Evolutionary conservation across 495 filamentous ascomycete genomes (phyloP).

Genomic region (Hyphodiscus hymeniophilus): DNA sequence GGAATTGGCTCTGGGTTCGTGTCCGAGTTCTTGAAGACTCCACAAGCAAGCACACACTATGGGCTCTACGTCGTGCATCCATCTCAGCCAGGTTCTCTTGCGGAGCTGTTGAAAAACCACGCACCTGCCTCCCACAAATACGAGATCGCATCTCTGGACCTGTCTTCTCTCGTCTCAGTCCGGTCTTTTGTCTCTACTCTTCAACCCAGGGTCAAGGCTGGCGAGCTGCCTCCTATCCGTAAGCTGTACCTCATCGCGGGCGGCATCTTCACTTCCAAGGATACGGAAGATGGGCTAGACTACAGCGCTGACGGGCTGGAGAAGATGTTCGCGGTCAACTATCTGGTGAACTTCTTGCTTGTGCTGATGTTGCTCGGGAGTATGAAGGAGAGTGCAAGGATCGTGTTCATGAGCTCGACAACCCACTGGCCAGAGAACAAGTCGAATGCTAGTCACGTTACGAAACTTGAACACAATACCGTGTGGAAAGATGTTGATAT

Average conservation of each 20-base stretch:
- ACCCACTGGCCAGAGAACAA: constrained; percentile 29
- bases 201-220: constrained; percentile 28
- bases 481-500: constrained; percentile 19
- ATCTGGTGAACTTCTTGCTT: constrained; percentile 36
- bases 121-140: constrained; percentile 28
- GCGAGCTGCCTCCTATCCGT: constrained; percentile 33
- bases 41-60: constrained; percentile 29
- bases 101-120: constrained; percentile 23
- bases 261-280: constrained; percentile 24
- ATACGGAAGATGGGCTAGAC: constrained; percentile 8
- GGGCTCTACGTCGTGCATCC: constrained; percentile 34
- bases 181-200: constrained; percentile 29
- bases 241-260: constrained; percentile 37
- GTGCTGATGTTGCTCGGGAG: constrained; percentile 34
- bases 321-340: constrained; percentile 36
- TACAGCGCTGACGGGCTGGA: constrained; percentile 33
- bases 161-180: constrained; percentile 32
- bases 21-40: constrained; percentile 33
- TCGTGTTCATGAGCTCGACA: constrained; percentile 36
- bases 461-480: constrained; percentile 22
- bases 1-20: constrained; percentile 34
- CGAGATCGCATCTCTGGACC: constrained; percentile 32
- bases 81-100: constrained; percentile 25
- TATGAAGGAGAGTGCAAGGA: constrained; percentile 33
- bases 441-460: constrained; percentile 2